phyloP scores from a whole-genome alignment of 2,329 filamentous ascomycete genomes.

The Zalaria sp. region DNA sequence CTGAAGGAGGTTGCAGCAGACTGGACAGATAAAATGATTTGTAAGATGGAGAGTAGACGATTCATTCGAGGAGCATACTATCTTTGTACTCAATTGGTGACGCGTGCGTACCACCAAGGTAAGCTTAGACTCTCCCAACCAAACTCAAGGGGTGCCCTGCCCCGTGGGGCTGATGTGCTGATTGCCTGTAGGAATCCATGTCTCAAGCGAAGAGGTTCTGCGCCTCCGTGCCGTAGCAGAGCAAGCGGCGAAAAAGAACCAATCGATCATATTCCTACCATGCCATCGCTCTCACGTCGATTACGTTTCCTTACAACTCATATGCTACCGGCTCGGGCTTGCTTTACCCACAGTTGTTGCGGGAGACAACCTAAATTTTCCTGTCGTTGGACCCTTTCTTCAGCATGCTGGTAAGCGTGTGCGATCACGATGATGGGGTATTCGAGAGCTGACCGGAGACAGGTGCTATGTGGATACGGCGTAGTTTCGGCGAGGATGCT shows the following conservation, averaged over 20 bases:
- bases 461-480: slow-evolving; percentile 87
- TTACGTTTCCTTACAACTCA: slow-evolving; percentile 86
- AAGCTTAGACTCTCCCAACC: slow-evolving; percentile 5
- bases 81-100: slow-evolving; percentile 70
- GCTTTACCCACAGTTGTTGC: slow-evolving; percentile 84
- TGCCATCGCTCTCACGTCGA: slow-evolving; percentile 93
- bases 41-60: slow-evolving; percentile 90
- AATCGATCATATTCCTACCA: slow-evolving; percentile 90
- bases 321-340: slow-evolving; percentile 86
- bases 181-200: slow-evolving; percentile 53
- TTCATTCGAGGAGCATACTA: slow-evolving; percentile 94
- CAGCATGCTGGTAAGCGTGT: slow-evolving; percentile 60
- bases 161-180: neutral
- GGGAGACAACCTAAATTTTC: slow-evolving; percentile 93
- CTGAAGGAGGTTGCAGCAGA: slow-evolving; percentile 71
- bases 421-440: too few species aligned
- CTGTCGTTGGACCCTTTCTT: slow-evolving; percentile 73
- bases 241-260: slow-evolving; percentile 70
- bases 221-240: slow-evolving; percentile 70
- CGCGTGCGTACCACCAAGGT: slow-evolving; percentile 89
- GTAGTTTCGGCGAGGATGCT: slow-evolving; percentile 83
- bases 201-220: slow-evolving; percentile 85
- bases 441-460: neutral
- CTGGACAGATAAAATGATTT: slow-evolving; percentile 92
- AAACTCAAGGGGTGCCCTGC: neutral